Percentiles rank a stretch among this genome's conserved stretches.
Conservation (phyloP, 1,139 yeast species). For the Taphrina confusa region DNA sequence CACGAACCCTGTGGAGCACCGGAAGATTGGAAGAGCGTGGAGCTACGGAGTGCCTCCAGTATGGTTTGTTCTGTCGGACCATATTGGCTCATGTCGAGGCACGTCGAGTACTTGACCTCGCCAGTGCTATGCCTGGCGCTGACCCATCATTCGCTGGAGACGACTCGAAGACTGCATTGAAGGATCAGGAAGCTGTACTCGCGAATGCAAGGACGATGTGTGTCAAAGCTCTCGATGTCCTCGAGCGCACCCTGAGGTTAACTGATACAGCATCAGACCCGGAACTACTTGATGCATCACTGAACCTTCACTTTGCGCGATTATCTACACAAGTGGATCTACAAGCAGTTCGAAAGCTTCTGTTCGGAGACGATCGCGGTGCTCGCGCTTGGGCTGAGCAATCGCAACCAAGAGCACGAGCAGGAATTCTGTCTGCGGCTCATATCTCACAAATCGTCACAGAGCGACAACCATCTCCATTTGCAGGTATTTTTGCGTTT, state of each 20-base stretch:
- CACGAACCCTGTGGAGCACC: constrained; percentile 29
- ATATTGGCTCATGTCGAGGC: constrained; percentile 28
- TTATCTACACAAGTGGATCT: constrained; percentile 15
- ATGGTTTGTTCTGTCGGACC: constrained; percentile 21
- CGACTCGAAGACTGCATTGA: constrained; percentile 1
- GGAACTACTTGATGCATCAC: background rate
- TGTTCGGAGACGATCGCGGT: constrained; percentile 16
- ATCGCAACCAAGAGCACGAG: constrained; percentile 4
- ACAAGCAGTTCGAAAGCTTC: constrained; percentile 10
- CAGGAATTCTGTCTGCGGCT: constrained; percentile 19
- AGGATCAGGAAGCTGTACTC: constrained; percentile 22
- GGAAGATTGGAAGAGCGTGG: constrained; percentile 32
- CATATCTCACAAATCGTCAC: constrained; percentile 5
- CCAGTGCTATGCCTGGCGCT: constrained; percentile 13
- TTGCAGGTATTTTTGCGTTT: constrained; percentile 28
- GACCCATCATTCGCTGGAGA: constrained; percentile 4
- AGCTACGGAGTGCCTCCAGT: constrained; percentile 17
- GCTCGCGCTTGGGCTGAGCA: constrained; percentile 1
- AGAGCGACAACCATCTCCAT: constrained; percentile 23
- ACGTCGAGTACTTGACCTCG: constrained; percentile 26
- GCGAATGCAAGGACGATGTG: constrained; percentile 12
- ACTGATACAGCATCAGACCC: constrained; percentile 2
- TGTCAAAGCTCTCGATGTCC: constrained; percentile 22
- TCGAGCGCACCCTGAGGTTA: background rate
- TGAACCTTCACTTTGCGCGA: constrained; percentile 19